Evolutionary conservation across 208 protist genomes (phyloP).

Genomic region (Spongospora subterranea): DNA sequence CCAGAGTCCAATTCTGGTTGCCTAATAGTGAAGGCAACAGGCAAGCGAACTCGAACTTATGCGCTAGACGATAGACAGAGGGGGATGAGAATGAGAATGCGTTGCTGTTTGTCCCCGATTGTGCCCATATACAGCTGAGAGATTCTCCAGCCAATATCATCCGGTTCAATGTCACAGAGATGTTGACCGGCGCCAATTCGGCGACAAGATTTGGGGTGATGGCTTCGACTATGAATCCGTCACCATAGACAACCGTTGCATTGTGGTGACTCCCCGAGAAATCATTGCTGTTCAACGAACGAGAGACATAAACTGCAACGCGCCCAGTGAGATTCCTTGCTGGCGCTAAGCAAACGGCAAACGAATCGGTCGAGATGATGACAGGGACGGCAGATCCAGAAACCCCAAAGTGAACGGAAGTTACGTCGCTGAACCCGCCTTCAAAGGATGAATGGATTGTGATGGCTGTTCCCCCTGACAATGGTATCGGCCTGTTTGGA

Average conservation of each 20-base stretch:
- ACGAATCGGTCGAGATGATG: not conserved
- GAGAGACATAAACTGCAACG: not conserved
- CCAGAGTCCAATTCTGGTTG: conserved; percentile 6
- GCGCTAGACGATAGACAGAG: not conserved
- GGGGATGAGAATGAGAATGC: not conserved
- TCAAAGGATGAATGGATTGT: not conserved
- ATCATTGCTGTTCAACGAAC: not conserved
- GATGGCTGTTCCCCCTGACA: not conserved
- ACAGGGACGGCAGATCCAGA: not conserved
- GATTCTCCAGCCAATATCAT: not conserved
- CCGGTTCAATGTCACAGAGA: not conserved
- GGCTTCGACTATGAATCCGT: not conserved
- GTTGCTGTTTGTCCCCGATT: not conserved
- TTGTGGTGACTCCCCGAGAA: not conserved
- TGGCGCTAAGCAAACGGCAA: not conserved
- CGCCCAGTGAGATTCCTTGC: not conserved
- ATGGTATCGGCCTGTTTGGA: not conserved
- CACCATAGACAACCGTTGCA: not conserved
- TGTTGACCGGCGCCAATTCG: not conserved
- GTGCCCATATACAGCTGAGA: not conserved
- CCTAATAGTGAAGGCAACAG: not conserved
- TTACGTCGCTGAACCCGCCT: conserved; percentile 8
- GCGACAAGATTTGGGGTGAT: not conserved
- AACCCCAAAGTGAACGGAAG: not conserved
- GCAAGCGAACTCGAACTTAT: not conserved